phyloP scores from a whole-genome alignment of 164 flowering plant genomes.

The Vitis vinifera region DNA sequence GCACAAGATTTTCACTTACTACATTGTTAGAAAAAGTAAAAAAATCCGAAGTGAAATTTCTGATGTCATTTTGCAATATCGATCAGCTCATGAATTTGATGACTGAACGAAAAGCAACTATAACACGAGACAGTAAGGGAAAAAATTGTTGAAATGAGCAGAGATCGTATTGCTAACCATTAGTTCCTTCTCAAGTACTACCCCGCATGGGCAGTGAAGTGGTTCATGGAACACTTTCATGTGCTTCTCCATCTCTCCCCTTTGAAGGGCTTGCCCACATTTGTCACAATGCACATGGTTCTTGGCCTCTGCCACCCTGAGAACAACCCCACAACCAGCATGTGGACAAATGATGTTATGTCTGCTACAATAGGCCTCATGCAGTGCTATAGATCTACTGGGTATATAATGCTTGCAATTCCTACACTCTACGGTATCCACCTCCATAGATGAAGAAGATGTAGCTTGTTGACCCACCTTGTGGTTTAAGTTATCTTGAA shows the following conservation, averaged over 20 bases:
- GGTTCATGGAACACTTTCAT: slow-evolving; percentile 95
- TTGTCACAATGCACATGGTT: slow-evolving; percentile 81
- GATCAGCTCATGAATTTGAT: too few relatives aligned
- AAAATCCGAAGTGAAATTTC: too few relatives aligned
- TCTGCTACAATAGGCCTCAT: slow-evolving; percentile 90
- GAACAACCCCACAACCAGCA: slow-evolving; percentile 83
- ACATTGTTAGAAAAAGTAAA: too few relatives aligned
- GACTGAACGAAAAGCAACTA: too few relatives aligned
- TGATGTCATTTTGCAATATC: too few relatives aligned
- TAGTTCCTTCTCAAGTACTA: slow-evolving; percentile 79
- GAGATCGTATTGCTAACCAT: slow-evolving; percentile 59
- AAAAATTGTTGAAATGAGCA: not conserved
- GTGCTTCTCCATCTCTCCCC: slow-evolving; percentile 84
- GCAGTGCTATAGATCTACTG: slow-evolving; percentile 70
- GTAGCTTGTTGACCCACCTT: slow-evolving; percentile 53
- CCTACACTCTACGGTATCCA: slow-evolving; percentile 68
- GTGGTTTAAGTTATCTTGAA: slow-evolving; percentile 39
- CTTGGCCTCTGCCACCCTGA: slow-evolving; percentile 66
- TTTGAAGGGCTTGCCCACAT: slow-evolving; percentile 77
- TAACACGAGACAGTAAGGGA: not conserved
- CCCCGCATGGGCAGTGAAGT: slow-evolving; percentile 77
- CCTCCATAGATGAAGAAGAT: slow-evolving; percentile 43
- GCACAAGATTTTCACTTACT: too few relatives aligned
- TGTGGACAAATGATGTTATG: slow-evolving; percentile 75
- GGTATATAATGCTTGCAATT: slow-evolving; percentile 85